phyloP scores from a whole-genome alignment of 331 rosid species.

The Quercus phellos region DNA sequence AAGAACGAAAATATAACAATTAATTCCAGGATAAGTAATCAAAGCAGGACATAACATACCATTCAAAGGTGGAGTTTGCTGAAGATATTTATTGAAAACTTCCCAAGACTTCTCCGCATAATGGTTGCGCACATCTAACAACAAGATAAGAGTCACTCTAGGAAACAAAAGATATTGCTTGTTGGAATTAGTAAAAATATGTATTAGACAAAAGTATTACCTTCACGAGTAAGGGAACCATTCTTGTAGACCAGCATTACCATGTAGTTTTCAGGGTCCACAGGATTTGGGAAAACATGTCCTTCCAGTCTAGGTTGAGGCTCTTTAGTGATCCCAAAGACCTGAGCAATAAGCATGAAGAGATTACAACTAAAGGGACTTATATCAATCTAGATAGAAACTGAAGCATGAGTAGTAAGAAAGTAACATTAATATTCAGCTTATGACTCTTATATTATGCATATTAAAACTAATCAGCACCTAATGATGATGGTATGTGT shows the following conservation, averaged over 20 bases:
- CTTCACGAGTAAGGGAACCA: constrained; percentile 96
- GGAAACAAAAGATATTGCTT: constrained; percentile 14
- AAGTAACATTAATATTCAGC: neutral
- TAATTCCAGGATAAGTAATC: neutral
- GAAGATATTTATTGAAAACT: constrained; percentile 52
- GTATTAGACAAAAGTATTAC: constrained; percentile 30
- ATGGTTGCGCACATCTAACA: constrained; percentile 66
- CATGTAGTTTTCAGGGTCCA: constrained; percentile 80
- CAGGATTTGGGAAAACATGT: constrained; percentile 89
- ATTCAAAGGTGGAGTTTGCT: constrained; percentile 70
- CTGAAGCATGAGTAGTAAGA: neutral
- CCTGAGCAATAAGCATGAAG: constrained; percentile 39
- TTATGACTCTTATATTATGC: neutral
- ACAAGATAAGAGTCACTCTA: constrained; percentile 1
- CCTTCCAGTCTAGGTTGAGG: constrained; percentile 90
- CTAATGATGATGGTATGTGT: neutral
- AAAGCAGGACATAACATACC: constrained; percentile 36
- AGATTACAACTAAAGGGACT: constrained; percentile 12
- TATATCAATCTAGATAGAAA: constrained; percentile 2
- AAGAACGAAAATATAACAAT: constrained; percentile 17
- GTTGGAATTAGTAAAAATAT: neutral
- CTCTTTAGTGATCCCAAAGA: constrained; percentile 78
- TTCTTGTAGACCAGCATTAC: constrained; percentile 95
- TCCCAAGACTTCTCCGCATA: constrained; percentile 80
- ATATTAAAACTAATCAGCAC: neutral